phyloP scores from a whole-genome alignment of 2,329 filamentous ascomycete species.

The Incumbomyces lentus region DNA sequence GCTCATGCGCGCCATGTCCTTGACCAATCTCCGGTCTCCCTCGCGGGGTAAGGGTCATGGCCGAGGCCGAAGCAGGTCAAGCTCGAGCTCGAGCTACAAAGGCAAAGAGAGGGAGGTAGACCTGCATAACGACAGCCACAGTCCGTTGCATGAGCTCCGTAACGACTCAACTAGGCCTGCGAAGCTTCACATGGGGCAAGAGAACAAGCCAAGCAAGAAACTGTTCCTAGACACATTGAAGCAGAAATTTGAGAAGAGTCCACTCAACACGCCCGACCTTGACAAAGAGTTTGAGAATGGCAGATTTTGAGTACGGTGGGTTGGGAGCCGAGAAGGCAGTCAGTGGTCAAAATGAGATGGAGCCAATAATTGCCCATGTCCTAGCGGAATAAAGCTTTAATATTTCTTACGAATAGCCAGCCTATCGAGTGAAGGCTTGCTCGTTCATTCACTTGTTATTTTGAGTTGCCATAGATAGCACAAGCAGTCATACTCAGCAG shows the following conservation, averaged over 20 bases:
- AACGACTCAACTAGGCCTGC: not conserved
- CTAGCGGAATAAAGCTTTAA: too few relatives aligned
- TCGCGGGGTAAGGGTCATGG: not conserved
- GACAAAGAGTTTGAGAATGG: conserved; percentile 13
- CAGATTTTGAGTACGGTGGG: not conserved
- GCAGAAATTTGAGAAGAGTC: conserved; percentile 15
- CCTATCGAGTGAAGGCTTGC: too few relatives aligned
- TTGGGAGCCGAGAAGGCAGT: too few relatives aligned
- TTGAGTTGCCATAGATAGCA: too few relatives aligned
- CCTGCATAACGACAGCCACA: not conserved
- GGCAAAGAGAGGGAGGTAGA: conserved; percentile 8
- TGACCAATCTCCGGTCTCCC: conserved; percentile 2
- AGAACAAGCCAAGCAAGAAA: conserved; percentile 4
- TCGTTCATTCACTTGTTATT: too few relatives aligned
- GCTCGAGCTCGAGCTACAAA: conserved; percentile 2
- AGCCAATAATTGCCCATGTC: too few relatives aligned
- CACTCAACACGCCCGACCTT: conserved; percentile 16
- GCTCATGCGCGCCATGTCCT: conserved; percentile 1
- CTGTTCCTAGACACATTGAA: conserved; percentile 14
- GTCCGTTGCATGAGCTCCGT: not conserved
- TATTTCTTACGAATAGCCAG: too few relatives aligned
- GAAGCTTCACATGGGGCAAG: not conserved
- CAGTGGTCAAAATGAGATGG: too few relatives aligned
- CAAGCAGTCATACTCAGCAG: too few relatives aligned
- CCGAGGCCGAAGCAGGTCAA: not conserved